Conservation (phyloP, 768 basidiomycete genomes). For the Boletus reticulatus region DNA sequence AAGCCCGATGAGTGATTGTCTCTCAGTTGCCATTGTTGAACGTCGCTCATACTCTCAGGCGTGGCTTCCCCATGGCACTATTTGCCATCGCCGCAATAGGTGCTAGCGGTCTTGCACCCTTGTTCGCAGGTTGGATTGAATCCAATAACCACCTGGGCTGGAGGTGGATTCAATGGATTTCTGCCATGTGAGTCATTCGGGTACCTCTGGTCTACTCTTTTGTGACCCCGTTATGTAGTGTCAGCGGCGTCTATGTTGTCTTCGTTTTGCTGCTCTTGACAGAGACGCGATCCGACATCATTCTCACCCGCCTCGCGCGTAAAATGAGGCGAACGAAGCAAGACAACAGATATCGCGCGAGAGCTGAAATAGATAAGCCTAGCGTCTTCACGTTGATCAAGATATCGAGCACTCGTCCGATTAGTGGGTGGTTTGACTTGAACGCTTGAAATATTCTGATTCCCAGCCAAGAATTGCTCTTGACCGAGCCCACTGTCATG, state of each 20-base stretch:
- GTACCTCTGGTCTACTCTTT: not conserved
- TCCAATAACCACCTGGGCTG: slow-evolving; percentile 56
- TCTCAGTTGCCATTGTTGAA: not conserved
- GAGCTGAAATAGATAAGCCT: slow-evolving; percentile 60
- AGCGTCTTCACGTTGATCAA: slow-evolving; percentile 59
- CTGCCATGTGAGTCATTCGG: slow-evolving; percentile 48
- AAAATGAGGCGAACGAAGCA: slow-evolving; percentile 64
- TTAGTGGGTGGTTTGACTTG: slow-evolving; percentile 52
- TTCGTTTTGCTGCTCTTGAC: slow-evolving; percentile 53
- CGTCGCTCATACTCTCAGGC: slow-evolving; percentile 40
- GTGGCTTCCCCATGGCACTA: slow-evolving; percentile 75
- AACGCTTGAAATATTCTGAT: not conserved
- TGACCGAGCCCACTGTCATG: slow-evolving; percentile 64
- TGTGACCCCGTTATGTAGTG: slow-evolving; percentile 33
- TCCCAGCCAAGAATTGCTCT: slow-evolving; percentile 16
- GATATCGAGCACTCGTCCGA: slow-evolving; percentile 66
- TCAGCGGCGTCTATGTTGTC: slow-evolving; percentile 49
- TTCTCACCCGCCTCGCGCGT: slow-evolving; percentile 64
- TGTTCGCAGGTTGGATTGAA: slow-evolving; percentile 67
- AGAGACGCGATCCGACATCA: slow-evolving; percentile 73
- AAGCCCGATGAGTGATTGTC: slow-evolving; percentile 50
- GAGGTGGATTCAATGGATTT: slow-evolving; percentile 87
- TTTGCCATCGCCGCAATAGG: slow-evolving; percentile 63
- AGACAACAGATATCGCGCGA: slow-evolving; percentile 57
- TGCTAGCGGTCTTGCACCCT: slow-evolving; percentile 62